Evolutionary conservation across 2,329 filamentous ascomycete genomes (phyloP).

Genomic region (Botrytis fragariae): DNA sequence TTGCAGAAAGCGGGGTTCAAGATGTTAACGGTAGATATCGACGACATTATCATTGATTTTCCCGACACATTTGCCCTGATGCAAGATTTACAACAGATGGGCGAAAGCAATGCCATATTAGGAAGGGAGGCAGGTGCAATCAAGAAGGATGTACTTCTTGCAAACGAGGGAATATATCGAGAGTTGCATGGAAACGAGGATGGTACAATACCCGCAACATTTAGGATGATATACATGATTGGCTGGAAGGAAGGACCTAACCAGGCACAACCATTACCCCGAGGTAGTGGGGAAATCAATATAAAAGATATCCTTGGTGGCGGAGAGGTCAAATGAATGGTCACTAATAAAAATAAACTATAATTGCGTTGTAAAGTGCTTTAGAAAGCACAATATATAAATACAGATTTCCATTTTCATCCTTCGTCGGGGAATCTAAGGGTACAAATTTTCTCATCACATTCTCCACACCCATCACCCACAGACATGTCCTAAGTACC

Average conservation of each 20-base stretch:
- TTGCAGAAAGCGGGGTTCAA: slow-evolving; percentile 88
- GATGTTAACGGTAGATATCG: slow-evolving; percentile 93
- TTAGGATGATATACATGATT: slow-evolving; percentile 97
- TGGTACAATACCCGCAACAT: slow-evolving; percentile 80
- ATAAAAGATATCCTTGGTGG: slow-evolving; percentile 74
- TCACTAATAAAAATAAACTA: background rate
- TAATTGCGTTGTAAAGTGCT: background rate
- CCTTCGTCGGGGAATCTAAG: background rate
- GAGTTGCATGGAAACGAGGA: slow-evolving; percentile 82
- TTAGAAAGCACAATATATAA: background rate
- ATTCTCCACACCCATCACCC: background rate
- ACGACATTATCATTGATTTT: slow-evolving; percentile 95
- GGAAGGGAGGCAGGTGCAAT: slow-evolving; percentile 80
- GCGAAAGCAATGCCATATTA: slow-evolving; percentile 85
- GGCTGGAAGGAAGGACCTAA: slow-evolving; percentile 86
- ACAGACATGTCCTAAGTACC: background rate
- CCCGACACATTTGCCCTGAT: slow-evolving; percentile 87
- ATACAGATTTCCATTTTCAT: background rate
- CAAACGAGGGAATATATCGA: slow-evolving; percentile 83
- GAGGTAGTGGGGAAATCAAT: slow-evolving; percentile 83
- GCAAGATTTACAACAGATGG: slow-evolving; percentile 94
- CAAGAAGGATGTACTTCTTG: slow-evolving; percentile 77
- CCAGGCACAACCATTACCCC: slow-evolving; percentile 74
- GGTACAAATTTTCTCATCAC: background rate
- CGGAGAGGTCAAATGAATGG: slow-evolving; percentile 34